A percentile compares a stretch with the other conserved stretches of the same genome.
These are phyloP conservation scores for Rubroshorea leprosula DNA, from an alignment of 345 rosid species.

Conservation along the genomic window DNA sequence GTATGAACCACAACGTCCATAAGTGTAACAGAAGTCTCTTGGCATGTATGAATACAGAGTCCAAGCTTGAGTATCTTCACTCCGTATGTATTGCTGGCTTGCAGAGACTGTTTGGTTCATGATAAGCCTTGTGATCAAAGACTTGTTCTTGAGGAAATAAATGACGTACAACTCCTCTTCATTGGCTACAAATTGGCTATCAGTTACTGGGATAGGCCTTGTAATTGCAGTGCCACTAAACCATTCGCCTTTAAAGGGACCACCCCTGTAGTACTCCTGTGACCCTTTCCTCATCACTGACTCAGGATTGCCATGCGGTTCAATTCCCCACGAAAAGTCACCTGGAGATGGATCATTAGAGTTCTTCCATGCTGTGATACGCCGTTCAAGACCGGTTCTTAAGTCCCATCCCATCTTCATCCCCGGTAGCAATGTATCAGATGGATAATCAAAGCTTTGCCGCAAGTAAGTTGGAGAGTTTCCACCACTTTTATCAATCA, in stretches of 20 bases:
- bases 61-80: slow-evolving; percentile 23
- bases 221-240: slow-evolving; percentile 28
- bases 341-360: slow-evolving; percentile 34
- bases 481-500: slow-evolving; percentile 20
- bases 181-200: slow-evolving; percentile 17
- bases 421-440: slow-evolving; percentile 35
- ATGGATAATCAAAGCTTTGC: slow-evolving; percentile 44
- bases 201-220: slow-evolving; percentile 17
- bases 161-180: slow-evolving; percentile 25
- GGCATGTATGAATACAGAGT: slow-evolving; percentile 14
- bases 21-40: slow-evolving; percentile 13
- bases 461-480: slow-evolving; percentile 17
- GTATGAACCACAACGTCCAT: slow-evolving; percentile 15
- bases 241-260: slow-evolving; percentile 37
- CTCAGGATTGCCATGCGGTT: slow-evolving; percentile 31
- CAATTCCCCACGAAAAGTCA: slow-evolving; percentile 20
- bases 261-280: slow-evolving; percentile 19
- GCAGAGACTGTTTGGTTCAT: slow-evolving; percentile 15
- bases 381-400: slow-evolving; percentile 14
- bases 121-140: slow-evolving; percentile 17
- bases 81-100: slow-evolving; percentile 24
- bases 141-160: slow-evolving; percentile 13
- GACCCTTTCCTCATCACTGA: slow-evolving; percentile 16
- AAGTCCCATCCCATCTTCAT: slow-evolving; percentile 37
- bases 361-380: slow-evolving; percentile 30